Evolutionary conservation across 2,329 filamentous ascomycete species (phyloP), one percentile per base, ranked within the genome.

Genomic region (Sclerotinia sclerotiorum): DNA sequence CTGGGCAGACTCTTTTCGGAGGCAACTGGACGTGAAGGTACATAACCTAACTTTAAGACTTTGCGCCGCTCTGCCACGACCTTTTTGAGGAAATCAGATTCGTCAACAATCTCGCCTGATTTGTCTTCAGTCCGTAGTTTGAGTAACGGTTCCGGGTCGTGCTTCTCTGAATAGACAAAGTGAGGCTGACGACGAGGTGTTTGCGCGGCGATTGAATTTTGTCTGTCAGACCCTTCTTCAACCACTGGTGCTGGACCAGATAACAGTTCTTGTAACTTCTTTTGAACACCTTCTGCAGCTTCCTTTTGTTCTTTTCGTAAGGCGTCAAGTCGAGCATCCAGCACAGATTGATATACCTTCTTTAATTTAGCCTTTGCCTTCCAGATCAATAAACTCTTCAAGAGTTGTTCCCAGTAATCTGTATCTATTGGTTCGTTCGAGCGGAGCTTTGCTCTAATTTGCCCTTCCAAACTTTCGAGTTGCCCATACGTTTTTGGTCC

Each of bases 371-470:
- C 93, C 78, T 92, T 93, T 46, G 95, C 93, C 81, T 98, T 98
- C 88, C 92, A 97, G 1, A 97, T 88, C 8, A 91, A 84, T 71
- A 99, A 82, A 77, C 90, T 96, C 73, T 89, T 89, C 70, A 99
- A 83, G 21, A 99, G 83, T 77, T 97, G 92, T 77, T 97, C 93
- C 95, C 95, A 99, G 79, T 98, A 99, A 80, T 99, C 95, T 2
- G 91, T 93, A 79, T 99, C 95, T 73, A 99, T 94, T 51, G 74
- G 73, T 76, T 97, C 94, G 77, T 97, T 90, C 10, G 93, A 96
- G 65, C 89, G 85, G 60, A 99, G 82, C 81, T 99, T 99, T 21
- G 84, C 83, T 77, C 88, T 88, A 78, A 99, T 95, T 81, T 98
- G 94, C 72, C 84, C 87, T 80, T 99, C 94, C 61, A 99, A 83